A percentile compares a stretch with the other conserved stretches of the same genome.
Evolutionary conservation across 2,329 filamentous ascomycete species (phyloP).

Genomic region (Penicillium sp.): DNA sequence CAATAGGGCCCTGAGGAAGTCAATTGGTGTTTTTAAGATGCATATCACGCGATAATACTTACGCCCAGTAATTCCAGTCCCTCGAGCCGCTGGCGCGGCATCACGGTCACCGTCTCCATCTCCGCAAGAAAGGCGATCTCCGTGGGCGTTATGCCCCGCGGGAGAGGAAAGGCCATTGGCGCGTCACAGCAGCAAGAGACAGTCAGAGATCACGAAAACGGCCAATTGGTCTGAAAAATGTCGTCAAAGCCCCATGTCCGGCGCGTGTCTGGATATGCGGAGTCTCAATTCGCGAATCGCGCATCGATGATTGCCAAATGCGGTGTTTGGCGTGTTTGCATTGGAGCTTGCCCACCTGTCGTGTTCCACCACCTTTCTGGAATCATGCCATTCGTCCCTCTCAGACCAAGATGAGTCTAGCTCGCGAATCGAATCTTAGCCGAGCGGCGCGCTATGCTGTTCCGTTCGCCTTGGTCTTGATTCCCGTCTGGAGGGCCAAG

Average conservation of each 20-base stretch:
- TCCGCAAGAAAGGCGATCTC: conserved; percentile 94
- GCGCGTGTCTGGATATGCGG: conserved; percentile 1
- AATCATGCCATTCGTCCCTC: not conserved
- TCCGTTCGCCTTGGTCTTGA: conserved; percentile 33
- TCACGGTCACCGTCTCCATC: conserved; percentile 91
- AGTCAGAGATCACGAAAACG: not conserved
- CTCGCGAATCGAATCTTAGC: conserved; percentile 30
- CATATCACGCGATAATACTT: conserved; percentile 42
- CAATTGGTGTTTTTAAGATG: not conserved
- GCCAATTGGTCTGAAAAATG: conserved; percentile 5
- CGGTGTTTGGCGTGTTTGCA: conserved; percentile 36
- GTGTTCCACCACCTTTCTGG: conserved; percentile 1
- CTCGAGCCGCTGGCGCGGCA: conserved; percentile 86
- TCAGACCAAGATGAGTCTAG: conserved; percentile 28
- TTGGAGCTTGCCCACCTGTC: conserved; percentile 10
- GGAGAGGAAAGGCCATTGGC: conserved; percentile 58
- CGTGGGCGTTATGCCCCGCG: conserved; percentile 68
- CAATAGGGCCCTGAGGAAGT: conserved; percentile 64
- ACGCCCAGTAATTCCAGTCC: conserved; percentile 80
- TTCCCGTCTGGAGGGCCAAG: conserved; percentile 40
- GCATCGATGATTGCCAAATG: conserved; percentile 10
- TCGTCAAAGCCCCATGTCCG: conserved; percentile 6
- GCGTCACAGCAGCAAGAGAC: not conserved
- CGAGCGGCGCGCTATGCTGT: conserved; percentile 36
- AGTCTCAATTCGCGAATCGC: conserved; percentile 7